Percentiles rank a stretch among this genome's conserved stretches.
Evolutionary conservation across 2,329 filamentous ascomycete species (phyloP).

Genomic region (Colletotrichum somersetense): DNA sequence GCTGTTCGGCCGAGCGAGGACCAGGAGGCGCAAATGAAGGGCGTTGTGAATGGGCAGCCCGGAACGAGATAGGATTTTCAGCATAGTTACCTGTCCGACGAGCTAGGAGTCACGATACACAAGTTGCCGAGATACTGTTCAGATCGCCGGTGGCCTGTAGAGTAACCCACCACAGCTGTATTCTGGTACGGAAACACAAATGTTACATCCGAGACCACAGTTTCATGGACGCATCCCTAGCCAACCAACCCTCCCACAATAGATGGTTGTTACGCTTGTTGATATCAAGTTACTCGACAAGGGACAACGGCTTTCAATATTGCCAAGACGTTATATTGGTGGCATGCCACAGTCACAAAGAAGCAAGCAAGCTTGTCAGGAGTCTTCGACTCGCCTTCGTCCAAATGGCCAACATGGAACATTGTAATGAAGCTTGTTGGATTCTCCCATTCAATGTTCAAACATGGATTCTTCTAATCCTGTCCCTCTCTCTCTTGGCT

Average conservation of each 20-base stretch:
- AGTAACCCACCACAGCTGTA: background rate
- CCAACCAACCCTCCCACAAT: background rate
- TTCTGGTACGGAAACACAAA: background rate
- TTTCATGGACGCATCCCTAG: background rate
- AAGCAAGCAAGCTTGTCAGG: background rate
- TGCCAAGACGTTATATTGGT: background rate
- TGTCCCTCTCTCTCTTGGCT: background rate
- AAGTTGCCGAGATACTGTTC: background rate
- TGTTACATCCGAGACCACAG: background rate
- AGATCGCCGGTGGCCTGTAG: background rate
- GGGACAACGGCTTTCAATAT: no score
- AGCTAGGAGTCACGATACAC: background rate
- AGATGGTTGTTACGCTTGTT: background rate
- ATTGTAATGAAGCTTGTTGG: background rate
- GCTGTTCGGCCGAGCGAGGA: background rate
- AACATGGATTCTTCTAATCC: background rate
- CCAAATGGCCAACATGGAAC: background rate
- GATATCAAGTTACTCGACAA: background rate
- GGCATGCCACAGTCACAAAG: background rate
- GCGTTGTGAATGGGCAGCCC: background rate
- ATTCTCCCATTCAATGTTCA: background rate
- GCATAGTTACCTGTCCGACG: background rate
- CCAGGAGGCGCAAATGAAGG: background rate
- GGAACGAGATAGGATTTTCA: background rate
- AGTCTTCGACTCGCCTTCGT: background rate